phyloP scores from a whole-genome alignment of 202 grass and related monocot genomes.

The Setaria italica region DNA sequence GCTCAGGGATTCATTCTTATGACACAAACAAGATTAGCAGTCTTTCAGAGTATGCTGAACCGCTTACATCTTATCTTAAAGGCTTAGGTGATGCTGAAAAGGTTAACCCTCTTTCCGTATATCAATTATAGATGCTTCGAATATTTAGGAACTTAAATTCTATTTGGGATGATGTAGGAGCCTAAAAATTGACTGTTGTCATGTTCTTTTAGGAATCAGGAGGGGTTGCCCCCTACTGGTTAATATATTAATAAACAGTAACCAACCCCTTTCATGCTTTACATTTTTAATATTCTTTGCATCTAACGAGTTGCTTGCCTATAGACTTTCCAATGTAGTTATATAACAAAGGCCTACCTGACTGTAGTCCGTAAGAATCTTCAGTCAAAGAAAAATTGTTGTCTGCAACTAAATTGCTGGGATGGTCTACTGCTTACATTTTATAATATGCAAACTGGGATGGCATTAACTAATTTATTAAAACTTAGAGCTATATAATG shows the following conservation, averaged over 20 bases:
- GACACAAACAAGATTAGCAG: constrained; percentile 84
- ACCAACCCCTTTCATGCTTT: not conserved
- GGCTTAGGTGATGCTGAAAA: constrained; percentile 70
- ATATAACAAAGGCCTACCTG: not conserved
- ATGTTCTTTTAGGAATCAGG: too few species aligned
- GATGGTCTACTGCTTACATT: not conserved
- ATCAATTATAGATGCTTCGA: constrained; percentile 20
- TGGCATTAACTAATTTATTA: not conserved
- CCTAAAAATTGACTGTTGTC: not conserved
- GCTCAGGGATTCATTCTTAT: constrained; percentile 85
- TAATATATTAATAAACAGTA: too few species aligned
- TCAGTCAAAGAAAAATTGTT: not conserved
- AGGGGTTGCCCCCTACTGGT: too few species aligned
- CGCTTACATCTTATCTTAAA: constrained; percentile 79
- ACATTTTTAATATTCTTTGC: constrained; percentile 7
- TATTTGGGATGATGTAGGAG: constrained; percentile 27
- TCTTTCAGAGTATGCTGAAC: constrained; percentile 78
- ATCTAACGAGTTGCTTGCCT: constrained; percentile 1
- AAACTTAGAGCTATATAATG: not conserved
- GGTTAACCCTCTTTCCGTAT: constrained; percentile 56
- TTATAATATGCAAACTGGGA: not conserved
- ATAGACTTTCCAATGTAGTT: constrained; percentile 17
- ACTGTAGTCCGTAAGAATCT: not conserved
- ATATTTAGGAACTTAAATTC: constrained; percentile 21
- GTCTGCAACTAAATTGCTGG: not conserved